These are phyloP conservation scores for Cyclostephanos invisitatus DNA, from an alignment of 108 stramenopile genomes.

Conservation along the genomic window DNA sequence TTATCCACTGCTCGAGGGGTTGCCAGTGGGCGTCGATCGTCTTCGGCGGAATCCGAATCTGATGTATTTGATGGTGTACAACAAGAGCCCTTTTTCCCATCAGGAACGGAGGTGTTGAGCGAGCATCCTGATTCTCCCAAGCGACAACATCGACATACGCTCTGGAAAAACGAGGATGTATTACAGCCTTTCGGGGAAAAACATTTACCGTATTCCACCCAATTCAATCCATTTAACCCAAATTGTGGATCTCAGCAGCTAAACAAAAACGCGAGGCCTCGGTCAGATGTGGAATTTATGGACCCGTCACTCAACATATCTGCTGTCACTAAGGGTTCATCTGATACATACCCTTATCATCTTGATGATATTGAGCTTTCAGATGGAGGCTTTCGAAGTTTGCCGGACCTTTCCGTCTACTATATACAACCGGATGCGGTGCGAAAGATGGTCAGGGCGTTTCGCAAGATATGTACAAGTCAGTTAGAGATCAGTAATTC, in stretches of 20 bases:
- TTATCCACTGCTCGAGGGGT: neutral
- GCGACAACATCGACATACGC: constrained; percentile 2
- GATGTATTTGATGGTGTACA: constrained; percentile 71
- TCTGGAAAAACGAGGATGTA: constrained; percentile 3
- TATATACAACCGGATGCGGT: constrained; percentile 62
- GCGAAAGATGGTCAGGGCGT: constrained; percentile 67
- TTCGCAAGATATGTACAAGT: constrained; percentile 63
- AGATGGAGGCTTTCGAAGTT: constrained; percentile 21
- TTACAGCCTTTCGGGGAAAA: constrained; percentile 5
- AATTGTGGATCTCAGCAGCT: constrained; percentile 7
- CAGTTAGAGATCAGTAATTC: constrained; percentile 45
- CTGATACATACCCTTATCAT: constrained; percentile 14
- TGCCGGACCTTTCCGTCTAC: constrained; percentile 59
- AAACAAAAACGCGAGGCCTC: neutral
- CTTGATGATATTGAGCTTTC: constrained; percentile 23
- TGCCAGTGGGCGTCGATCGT: constrained; percentile 8
- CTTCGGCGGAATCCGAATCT: constrained; percentile 45
- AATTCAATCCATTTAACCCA: constrained; percentile 34
- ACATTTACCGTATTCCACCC: constrained; percentile 21
- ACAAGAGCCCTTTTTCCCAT: constrained; percentile 18
- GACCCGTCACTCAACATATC: constrained; percentile 40
- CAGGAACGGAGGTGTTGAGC: constrained; percentile 13
- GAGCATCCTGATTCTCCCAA: neutral
- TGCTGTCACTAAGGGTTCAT: constrained; percentile 30
- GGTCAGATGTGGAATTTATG: constrained; percentile 15